phyloP scores from a whole-genome alignment of 768 basidiomycete genomes.

The Hydnum rufescens region DNA sequence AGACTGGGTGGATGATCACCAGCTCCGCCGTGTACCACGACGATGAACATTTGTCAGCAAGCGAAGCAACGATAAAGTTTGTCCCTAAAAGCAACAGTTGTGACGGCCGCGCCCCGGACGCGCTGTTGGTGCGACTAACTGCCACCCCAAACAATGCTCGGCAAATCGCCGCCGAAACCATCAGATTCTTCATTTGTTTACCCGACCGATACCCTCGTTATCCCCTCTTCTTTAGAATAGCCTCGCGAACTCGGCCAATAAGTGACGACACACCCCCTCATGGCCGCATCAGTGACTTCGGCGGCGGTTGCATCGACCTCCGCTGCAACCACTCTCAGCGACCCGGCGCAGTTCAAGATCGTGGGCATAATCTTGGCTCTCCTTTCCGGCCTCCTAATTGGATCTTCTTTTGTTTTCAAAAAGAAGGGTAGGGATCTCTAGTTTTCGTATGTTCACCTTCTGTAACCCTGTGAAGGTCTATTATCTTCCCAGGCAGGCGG shows the following conservation, averaged over 20 bases:
- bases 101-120: background rate
- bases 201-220: background rate
- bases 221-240: background rate
- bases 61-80: background rate
- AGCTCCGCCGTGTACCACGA: slow-evolving; percentile 59
- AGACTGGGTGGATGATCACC: slow-evolving; percentile 33
- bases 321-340: slow-evolving; percentile 5
- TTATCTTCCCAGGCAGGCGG: slow-evolving; percentile 15
- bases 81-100: background rate
- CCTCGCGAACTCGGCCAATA: background rate
- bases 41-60: background rate
- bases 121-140: background rate
- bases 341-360: slow-evolving; percentile 6
- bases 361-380: slow-evolving; percentile 36
- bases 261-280: no score
- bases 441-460: no score
- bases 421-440: slow-evolving; percentile 79
- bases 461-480: no score
- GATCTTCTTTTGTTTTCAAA: slow-evolving; percentile 89
- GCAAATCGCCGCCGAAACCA: background rate
- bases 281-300: slow-evolving; percentile 14
- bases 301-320: slow-evolving; percentile 8
- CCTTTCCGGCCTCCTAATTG: slow-evolving; percentile 70
- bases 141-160: background rate
- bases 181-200: background rate